Evolutionary conservation across 108 stramenopile species (phyloP), one percentile per base, ranked within the genome.

Genomic region (Nitzschia sp.): DNA sequence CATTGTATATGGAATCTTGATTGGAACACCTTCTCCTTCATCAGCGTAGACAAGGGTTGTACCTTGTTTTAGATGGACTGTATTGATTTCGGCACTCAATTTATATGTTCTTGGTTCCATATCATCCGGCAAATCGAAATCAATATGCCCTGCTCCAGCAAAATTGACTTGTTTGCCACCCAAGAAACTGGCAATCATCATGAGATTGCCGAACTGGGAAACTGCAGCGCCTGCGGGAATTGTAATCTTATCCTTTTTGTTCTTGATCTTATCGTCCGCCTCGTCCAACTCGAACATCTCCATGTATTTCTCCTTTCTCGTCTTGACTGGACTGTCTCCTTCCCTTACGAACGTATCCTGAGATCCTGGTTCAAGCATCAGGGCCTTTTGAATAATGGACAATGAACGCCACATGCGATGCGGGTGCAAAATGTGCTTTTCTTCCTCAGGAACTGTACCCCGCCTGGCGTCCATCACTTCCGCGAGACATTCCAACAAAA

Each of bases 1-100:
- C 23, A 66, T 54, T 8, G 84, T 85, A 62, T 80, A 85, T 30
- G 84, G 84, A 60, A 80, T 21, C 13, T 64, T 25, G 35, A 77
- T 59, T 1, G 58, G 47, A 4, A 50, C 35, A 21, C 46, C 46
- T 57, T 57, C 68, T 0, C 54, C 61, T 17, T 71, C 63, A 8
- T 66, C 68, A 1, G 69, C 30, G 23, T 45, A 32, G 13, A 80
- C 30, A 6, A 53, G 22, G 22, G 69, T 45, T 0, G 66, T 52
- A 26, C 17, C 32, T 70, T 80, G 72, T 5, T 70, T 53, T 1
- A 54, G 28, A 45, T 77, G 79, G 16, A 77, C 79, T 3, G 83
- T 74, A 48, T 68, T 69, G 1, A 80, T 66, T 35, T 64, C 33
- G 3, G 66, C 36, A 16, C 30, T 30, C 13, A 83, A 30, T 16